Percentiles rank a stretch among this genome's conserved stretches.
Conservation (phyloP, 2,329 filamentous ascomycete species). For the Ascochyta pisi region DNA sequence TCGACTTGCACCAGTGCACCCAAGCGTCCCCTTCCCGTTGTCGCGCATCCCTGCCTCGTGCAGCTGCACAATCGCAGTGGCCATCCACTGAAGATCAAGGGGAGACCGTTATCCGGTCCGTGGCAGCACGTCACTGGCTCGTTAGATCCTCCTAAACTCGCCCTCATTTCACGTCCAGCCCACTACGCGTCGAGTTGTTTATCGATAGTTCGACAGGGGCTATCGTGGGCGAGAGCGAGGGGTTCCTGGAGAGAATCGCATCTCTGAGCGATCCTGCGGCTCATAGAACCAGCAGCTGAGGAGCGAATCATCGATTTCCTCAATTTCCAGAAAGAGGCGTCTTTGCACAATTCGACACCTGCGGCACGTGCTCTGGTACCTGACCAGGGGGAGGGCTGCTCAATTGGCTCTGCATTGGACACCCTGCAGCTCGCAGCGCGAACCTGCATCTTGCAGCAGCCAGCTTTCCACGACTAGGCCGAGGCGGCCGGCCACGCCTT, state of each 20-base stretch:
- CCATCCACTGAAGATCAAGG: slow-evolving; percentile 25
- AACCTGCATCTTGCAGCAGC: slow-evolving; percentile 45
- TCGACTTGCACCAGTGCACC: slow-evolving; percentile 14
- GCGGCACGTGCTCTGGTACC: slow-evolving; percentile 35
- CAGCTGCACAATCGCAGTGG: slow-evolving; percentile 20
- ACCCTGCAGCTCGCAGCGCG: slow-evolving; percentile 36
- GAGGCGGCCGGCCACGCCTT: slow-evolving; percentile 26
- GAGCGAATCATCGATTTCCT: slow-evolving; percentile 23
- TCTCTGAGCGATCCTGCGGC: slow-evolving; percentile 22
- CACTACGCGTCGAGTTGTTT: slow-evolving; percentile 37
- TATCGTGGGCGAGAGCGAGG: slow-evolving; percentile 23
- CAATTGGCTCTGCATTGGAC: slow-evolving; percentile 34
- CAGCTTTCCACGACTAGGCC: slow-evolving; percentile 22
- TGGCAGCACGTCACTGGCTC: slow-evolving; percentile 42
- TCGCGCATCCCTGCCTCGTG: slow-evolving; percentile 32
- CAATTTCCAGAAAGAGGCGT: slow-evolving; percentile 14
- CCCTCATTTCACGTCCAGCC: slow-evolving; percentile 36
- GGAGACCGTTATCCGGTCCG: slow-evolving; percentile 28
- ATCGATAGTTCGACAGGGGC: slow-evolving; percentile 34
- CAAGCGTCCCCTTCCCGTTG: slow-evolving; percentile 13
- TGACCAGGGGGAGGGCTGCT: slow-evolving; percentile 27
- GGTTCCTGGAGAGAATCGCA: slow-evolving; percentile 31
- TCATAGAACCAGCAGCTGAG: slow-evolving; percentile 15
- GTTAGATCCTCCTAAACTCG: slow-evolving; percentile 31
- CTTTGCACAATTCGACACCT: slow-evolving; percentile 23